Evolutionary conservation across 768 basidiomycete species (phyloP).

Genomic region (Amanita thiersii): DNA sequence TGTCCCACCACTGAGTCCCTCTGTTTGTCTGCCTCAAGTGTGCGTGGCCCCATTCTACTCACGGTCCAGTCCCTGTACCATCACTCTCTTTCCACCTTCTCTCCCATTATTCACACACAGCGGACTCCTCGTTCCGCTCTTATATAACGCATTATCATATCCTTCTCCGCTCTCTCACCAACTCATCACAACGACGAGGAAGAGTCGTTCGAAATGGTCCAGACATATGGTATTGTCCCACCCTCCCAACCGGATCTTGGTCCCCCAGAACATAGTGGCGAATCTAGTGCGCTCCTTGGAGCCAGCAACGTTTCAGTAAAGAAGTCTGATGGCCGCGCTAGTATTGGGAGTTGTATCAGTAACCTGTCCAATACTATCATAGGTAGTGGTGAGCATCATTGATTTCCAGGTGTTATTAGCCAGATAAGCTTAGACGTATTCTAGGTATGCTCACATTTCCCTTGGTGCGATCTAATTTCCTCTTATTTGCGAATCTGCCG

Average conservation of each 20-base stretch:
- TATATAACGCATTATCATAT: background rate
- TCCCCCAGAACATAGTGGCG: conserved; percentile 24
- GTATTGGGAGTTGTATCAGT: conserved; percentile 58
- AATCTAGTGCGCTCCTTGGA: conserved; percentile 56
- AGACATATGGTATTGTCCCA: conserved; percentile 55
- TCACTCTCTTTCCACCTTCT: background rate
- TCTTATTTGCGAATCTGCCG: background rate
- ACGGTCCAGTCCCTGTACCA: background rate
- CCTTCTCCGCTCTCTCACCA: background rate
- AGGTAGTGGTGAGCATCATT: conserved; percentile 61
- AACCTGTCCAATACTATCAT: conserved; percentile 89
- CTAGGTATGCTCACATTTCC: conserved; percentile 87
- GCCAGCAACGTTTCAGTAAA: conserved; percentile 20
- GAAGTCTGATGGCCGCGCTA: conserved; percentile 58
- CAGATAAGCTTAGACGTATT: conserved; percentile 2
- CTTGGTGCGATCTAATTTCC: conserved; percentile 49
- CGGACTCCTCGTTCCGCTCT: background rate
- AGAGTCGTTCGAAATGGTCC: conserved; percentile 53
- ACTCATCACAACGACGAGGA: conserved; percentile 16
- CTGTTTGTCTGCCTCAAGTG: too few species aligned
- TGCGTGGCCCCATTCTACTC: background rate
- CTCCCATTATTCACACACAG: background rate
- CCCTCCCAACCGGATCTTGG: conserved; percentile 24
- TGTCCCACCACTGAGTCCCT: too few species aligned
- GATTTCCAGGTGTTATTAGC: conserved; percentile 5